Evolutionary conservation across 371 early-diverging fungal genomes (phyloP).

Genomic region (Dentiscutata heterogama): DNA sequence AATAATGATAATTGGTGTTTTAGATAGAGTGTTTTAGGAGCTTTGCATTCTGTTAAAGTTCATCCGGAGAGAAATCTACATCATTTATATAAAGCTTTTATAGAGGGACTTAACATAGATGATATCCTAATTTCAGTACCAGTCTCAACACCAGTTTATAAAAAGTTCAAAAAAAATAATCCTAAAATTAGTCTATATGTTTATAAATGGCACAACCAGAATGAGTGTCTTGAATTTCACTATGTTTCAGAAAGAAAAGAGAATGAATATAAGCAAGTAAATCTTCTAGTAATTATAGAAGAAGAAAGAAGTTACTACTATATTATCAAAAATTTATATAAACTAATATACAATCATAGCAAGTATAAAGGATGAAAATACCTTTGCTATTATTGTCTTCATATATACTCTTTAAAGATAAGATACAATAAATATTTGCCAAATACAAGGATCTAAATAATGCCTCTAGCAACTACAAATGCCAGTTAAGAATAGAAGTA

Average conservation of each 20-base stretch:
- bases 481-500: not conserved
- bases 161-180: conserved; percentile 38
- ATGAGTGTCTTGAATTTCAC: conserved; percentile 30
- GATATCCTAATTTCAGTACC: conserved; percentile 31
- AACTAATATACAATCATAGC: not conserved
- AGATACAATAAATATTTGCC: not conserved
- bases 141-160: conserved; percentile 32
- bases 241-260: conserved; percentile 37
- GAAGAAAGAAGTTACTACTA: conserved; percentile 7
- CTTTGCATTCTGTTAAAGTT: conserved; percentile 27
- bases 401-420: conserved; percentile 31
- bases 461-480: not conserved
- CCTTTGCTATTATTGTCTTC: not conserved
- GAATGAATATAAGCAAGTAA: conserved; percentile 32
- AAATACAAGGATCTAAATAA: conserved; percentile 31
- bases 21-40: conserved; percentile 13
- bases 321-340: conserved; percentile 32
- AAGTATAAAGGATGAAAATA: conserved; percentile 19
- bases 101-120: conserved; percentile 16
- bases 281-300: conserved; percentile 40
- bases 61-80: conserved; percentile 41
- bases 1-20: conserved; percentile 43
- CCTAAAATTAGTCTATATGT: conserved; percentile 34
- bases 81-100: conserved; percentile 7
- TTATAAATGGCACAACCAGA: conserved; percentile 32